Evolutionary conservation across 1,284 basidiomycete species (phyloP).

Genomic region (Ustilago sp.): DNA sequence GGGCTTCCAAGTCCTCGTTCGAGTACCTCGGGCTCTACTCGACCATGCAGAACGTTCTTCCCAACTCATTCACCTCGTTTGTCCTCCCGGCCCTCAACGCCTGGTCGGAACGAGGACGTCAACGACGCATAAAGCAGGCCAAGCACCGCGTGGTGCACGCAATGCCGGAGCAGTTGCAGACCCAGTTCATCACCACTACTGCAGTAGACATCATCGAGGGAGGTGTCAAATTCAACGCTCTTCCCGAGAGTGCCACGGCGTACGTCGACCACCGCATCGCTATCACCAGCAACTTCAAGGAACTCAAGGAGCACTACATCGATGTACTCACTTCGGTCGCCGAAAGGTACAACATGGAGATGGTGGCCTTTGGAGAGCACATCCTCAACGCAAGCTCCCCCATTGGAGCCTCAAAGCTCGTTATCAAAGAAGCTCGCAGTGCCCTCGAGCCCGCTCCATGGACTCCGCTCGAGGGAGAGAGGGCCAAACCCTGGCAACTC

Average conservation of each 20-base stretch:
- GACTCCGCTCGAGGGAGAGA: constrained; percentile 72
- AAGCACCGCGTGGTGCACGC: constrained; percentile 27
- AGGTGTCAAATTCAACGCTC: constrained; percentile 78
- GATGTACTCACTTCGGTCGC: constrained; percentile 72
- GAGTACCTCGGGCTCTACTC: constrained; percentile 25
- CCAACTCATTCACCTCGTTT: constrained; percentile 30
- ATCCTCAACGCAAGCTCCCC: constrained; percentile 16
- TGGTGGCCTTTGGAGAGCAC: constrained; percentile 70
- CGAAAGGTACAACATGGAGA: constrained; percentile 70
- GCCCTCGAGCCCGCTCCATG: constrained; percentile 75
- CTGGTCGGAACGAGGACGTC: constrained; percentile 38
- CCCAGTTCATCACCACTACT: constrained; percentile 77
- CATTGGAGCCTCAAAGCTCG: constrained; percentile 26
- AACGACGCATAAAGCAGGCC: constrained; percentile 31
- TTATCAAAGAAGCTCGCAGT: constrained; percentile 72
- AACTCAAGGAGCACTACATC: constrained; percentile 72
- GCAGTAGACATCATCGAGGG: constrained; percentile 78
- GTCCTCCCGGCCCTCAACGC: constrained; percentile 29
- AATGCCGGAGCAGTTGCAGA: constrained; percentile 62
- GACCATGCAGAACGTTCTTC: constrained; percentile 26
- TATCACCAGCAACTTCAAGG: constrained; percentile 73
- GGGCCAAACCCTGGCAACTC: constrained; percentile 72
- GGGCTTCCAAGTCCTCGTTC: constrained; percentile 45
- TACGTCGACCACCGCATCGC: constrained; percentile 76
- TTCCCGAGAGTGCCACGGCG: constrained; percentile 75